phyloP scores from a whole-genome alignment of 2,329 filamentous ascomycete species.

The Penicillium decumbens region DNA sequence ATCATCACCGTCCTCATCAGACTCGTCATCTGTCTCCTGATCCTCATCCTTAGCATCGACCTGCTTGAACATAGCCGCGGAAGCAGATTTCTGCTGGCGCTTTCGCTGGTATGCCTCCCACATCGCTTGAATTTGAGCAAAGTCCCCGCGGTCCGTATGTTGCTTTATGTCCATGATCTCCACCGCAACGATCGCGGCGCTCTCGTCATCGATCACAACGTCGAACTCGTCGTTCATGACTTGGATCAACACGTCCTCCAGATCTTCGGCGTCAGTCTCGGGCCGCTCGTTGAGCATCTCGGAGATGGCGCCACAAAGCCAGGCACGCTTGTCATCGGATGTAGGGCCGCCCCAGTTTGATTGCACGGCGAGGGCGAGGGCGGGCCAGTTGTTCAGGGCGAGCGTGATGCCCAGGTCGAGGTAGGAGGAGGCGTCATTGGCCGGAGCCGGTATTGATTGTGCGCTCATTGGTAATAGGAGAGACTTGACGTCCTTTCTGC shows the following conservation, averaged over 20 bases:
- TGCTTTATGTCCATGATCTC: conserved; percentile 65
- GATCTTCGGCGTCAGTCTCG: conserved; percentile 67
- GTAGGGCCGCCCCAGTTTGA: conserved; percentile 84
- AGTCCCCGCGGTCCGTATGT: conserved; percentile 62
- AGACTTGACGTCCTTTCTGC: background rate
- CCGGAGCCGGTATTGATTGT: conserved; percentile 16
- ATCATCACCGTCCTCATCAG: conserved; percentile 49
- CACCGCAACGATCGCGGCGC: conserved; percentile 66
- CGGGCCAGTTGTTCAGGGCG: conserved; percentile 79
- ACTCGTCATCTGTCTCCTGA: conserved; percentile 56
- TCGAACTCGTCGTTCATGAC: conserved; percentile 97
- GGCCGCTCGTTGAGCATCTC: conserved; percentile 65
- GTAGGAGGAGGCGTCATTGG: conserved; percentile 56
- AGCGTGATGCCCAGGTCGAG: conserved; percentile 88
- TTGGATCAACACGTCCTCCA: conserved; percentile 80
- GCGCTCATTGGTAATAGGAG: conserved; percentile 17
- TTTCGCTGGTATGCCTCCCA: conserved; percentile 45
- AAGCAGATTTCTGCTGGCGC: conserved; percentile 35
- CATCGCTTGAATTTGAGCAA: conserved; percentile 61
- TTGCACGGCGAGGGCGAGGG: conserved; percentile 78
- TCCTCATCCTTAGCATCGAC: conserved; percentile 47
- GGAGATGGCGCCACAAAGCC: conserved; percentile 83
- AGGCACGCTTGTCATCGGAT: conserved; percentile 83
- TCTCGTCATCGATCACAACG: conserved; percentile 85
- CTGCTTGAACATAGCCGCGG: conserved; percentile 31